Evolutionary conservation across 352 stramenopile genomes (phyloP).

Genomic region (Aphanomyces invadans): DNA sequence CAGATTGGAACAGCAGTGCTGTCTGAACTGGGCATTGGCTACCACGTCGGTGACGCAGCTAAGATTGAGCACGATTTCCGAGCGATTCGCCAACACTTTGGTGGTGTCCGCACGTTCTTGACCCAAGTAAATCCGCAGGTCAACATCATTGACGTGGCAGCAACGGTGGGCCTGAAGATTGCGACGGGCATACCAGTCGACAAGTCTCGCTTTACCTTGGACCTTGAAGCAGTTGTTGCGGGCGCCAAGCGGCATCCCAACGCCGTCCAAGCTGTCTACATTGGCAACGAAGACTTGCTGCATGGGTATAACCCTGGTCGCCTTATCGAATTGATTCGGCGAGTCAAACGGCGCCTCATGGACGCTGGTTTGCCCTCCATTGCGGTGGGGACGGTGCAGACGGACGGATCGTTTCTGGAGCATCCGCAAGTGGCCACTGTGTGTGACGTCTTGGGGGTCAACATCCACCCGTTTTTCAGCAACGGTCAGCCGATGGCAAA

Average conservation of each 20-base stretch:
- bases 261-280: slow-evolving; percentile 18
- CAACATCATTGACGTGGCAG: slow-evolving; percentile 33
- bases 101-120: slow-evolving; percentile 33
- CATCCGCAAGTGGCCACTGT: slow-evolving; percentile 12
- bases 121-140: slow-evolving; percentile 28
- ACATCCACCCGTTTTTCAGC: slow-evolving; percentile 24
- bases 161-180: slow-evolving; percentile 29
- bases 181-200: slow-evolving; percentile 34
- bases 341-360: neutral
- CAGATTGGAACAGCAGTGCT: no score
- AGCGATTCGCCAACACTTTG: slow-evolving; percentile 26
- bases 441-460: slow-evolving; percentile 16
- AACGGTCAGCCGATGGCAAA: slow-evolving; percentile 17
- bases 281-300: slow-evolving; percentile 23
- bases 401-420: slow-evolving; percentile 9
- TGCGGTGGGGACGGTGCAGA: slow-evolving; percentile 20
- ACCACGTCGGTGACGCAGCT: slow-evolving; percentile 1
- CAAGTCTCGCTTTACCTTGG: slow-evolving; percentile 28
- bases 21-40: slow-evolving; percentile 2
- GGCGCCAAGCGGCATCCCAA: slow-evolving; percentile 12
- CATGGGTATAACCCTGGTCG: neutral
- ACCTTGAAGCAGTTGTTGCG: slow-evolving; percentile 13
- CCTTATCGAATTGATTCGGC: slow-evolving; percentile 4
- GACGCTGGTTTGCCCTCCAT: slow-evolving; percentile 11
- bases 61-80: neutral